Conservation (phyloP, 2,329 filamentous ascomycete genomes). For the Colletotrichum sp. region DNA sequence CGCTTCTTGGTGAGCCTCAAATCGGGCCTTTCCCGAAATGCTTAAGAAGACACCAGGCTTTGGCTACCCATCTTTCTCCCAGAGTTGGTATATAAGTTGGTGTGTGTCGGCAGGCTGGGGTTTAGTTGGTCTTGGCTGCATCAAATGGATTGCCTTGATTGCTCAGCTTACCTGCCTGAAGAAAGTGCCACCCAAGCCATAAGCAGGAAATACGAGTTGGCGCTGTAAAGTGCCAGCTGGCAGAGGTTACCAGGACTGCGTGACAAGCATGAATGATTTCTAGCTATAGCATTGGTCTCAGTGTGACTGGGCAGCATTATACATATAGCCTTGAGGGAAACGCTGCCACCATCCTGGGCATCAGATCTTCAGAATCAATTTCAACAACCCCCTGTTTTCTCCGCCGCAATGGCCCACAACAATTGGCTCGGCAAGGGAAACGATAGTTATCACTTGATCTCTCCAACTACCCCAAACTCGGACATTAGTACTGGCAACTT, state of each 20-base stretch:
- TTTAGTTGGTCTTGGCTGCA: not conserved
- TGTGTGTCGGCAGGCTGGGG: not conserved
- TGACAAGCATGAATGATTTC: not conserved
- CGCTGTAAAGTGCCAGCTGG: not conserved
- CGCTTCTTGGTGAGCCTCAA: not conserved
- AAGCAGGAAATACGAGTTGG: not conserved
- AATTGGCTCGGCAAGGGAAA: not conserved
- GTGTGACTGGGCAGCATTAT: not conserved
- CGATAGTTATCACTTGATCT: not conserved
- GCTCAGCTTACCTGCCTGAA: not conserved
- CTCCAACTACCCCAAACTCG: not conserved
- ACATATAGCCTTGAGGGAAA: not conserved
- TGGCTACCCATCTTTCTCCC: not conserved
- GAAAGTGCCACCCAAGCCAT: not conserved
- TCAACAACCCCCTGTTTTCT: not conserved
- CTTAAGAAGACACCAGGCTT: not conserved
- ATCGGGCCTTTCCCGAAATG: not conserved
- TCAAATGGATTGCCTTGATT: not conserved
- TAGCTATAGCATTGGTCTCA: fast-evolving
- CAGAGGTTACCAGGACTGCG: not conserved
- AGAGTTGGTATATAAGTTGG: not conserved
- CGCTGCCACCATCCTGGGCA: not conserved
- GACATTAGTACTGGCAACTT: not conserved
- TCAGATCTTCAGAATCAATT: not conserved
- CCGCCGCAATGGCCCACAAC: not conserved